Evolutionary conservation across 2,329 filamentous ascomycete species (phyloP).

Genomic region (Neonectria hederae): DNA sequence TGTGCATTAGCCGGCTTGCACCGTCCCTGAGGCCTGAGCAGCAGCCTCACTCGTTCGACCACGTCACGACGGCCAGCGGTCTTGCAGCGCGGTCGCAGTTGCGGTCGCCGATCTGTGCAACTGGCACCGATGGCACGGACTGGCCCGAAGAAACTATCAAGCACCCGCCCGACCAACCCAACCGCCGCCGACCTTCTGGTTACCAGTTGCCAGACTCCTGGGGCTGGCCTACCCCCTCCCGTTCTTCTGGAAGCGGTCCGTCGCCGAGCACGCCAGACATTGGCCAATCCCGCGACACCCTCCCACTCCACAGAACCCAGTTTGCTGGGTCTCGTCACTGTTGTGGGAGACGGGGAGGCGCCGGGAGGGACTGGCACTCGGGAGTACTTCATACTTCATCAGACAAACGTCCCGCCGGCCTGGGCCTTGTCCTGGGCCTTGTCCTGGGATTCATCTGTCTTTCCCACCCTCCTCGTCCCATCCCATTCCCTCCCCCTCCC

Average conservation of each 20-base stretch:
- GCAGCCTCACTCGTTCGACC: conserved; percentile 36
- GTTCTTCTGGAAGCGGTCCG: conserved; percentile 40
- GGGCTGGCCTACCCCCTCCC: conserved; percentile 36
- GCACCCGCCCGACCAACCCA: conserved; percentile 6
- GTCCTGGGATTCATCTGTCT: conserved; percentile 12
- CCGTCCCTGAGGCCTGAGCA: conserved; percentile 18
- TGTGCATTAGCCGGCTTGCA: conserved; percentile 31
- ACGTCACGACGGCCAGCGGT: conserved; percentile 35
- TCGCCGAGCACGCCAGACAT: conserved; percentile 24
- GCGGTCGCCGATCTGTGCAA: conserved; percentile 28
- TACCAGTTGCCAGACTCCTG: conserved; percentile 33
- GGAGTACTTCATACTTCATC: conserved; percentile 1
- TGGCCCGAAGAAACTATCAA: conserved; percentile 26
- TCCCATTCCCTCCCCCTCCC: conserved; percentile 21
- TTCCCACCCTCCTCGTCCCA: conserved; percentile 10
- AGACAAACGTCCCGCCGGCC: conserved; percentile 26
- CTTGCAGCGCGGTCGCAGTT: conserved; percentile 32
- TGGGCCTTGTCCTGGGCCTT: conserved; percentile 16
- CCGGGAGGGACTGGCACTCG: conserved; percentile 6
- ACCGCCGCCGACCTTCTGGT: conserved; percentile 22
- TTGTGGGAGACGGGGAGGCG: conserved; percentile 13
- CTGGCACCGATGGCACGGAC: conserved; percentile 34
- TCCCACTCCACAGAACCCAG: conserved; percentile 37
- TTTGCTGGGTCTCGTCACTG: conserved; percentile 25
- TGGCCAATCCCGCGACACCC: conserved; percentile 30